Evolutionary conservation across 257 asterid genomes (phyloP).

Genomic region (Scutellaria minor): DNA sequence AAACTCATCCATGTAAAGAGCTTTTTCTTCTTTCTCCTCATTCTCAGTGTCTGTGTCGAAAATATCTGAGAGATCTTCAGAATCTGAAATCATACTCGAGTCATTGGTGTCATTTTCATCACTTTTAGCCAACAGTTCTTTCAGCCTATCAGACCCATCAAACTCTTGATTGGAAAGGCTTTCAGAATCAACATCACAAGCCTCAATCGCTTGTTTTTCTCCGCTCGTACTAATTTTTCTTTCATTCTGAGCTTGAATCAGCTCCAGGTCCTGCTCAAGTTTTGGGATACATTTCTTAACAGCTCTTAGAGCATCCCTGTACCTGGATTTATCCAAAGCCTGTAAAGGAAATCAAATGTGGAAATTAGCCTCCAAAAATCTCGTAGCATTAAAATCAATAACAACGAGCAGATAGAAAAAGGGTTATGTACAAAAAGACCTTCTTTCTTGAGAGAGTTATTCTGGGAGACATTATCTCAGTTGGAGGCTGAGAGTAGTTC

Average conservation of each 20-base stretch:
- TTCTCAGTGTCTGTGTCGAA: slow-evolving; percentile 79
- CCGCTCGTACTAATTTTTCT: slow-evolving; percentile 32
- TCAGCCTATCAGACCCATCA: slow-evolving; percentile 59
- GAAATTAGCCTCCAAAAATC: slow-evolving; percentile 26
- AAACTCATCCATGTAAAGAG: slow-evolving; percentile 73
- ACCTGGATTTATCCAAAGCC: slow-evolving; percentile 97
- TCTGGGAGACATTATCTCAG: slow-evolving; percentile 97
- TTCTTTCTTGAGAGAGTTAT: slow-evolving; percentile 86
- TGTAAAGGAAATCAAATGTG: slow-evolving; percentile 37
- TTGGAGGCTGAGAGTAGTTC: slow-evolving; percentile 94
- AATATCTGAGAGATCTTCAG: slow-evolving; percentile 85
- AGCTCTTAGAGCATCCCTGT: slow-evolving; percentile 85
- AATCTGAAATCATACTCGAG: slow-evolving; percentile 53
- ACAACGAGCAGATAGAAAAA: neutral
- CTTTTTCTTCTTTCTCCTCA: slow-evolving; percentile 49
- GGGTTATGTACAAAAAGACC: slow-evolving; percentile 46
- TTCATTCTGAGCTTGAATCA: slow-evolving; percentile 74
- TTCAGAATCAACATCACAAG: slow-evolving; percentile 39
- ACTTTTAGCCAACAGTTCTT: slow-evolving; percentile 59
- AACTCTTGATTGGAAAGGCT: slow-evolving; percentile 36
- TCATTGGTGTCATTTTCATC: slow-evolving; percentile 45
- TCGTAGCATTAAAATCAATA: neutral
- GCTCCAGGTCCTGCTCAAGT: slow-evolving; percentile 86
- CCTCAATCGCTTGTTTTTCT: slow-evolving; percentile 39
- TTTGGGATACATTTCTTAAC: slow-evolving; percentile 76